phyloP scores from a whole-genome alignment of 2,329 filamentous ascomycete genomes.

The Talaromyces sp. region DNA sequence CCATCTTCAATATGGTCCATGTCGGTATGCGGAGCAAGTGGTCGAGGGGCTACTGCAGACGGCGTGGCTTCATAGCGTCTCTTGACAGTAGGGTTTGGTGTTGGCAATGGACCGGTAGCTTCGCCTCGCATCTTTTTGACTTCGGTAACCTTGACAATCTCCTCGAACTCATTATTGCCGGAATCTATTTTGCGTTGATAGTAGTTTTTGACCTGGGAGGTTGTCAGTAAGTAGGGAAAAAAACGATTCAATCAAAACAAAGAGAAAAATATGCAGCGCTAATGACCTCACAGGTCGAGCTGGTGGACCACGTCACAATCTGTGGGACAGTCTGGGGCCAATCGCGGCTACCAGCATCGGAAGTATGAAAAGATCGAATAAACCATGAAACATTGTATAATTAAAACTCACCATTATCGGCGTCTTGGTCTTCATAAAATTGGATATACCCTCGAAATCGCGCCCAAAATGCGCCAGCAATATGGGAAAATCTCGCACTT shows the following conservation, averaged over 20 bases:
- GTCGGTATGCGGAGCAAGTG: constrained; percentile 43
- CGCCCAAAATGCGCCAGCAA: constrained; percentile 47
- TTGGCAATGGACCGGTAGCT: constrained; percentile 42
- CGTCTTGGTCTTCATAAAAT: constrained; percentile 51
- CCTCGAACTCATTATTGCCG: constrained; percentile 45
- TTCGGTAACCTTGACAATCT: constrained; percentile 42
- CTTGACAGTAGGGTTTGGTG: constrained; percentile 44
- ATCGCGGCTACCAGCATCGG: neutral
- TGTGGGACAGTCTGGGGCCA: constrained; percentile 13
- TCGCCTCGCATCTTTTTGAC: constrained; percentile 44
- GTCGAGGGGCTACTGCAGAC: constrained; percentile 40
- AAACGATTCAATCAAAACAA: neutral
- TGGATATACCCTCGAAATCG: constrained; percentile 48
- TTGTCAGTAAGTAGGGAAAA: constrained; percentile 9
- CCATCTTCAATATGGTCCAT: constrained; percentile 31
- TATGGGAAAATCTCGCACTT: constrained; percentile 46
- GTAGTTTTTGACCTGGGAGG: constrained; percentile 49
- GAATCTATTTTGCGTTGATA: constrained; percentile 44
- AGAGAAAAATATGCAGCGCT: neutral
- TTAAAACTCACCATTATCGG: constrained; percentile 46
- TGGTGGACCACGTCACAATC: constrained; percentile 18
- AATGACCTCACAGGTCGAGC: constrained; percentile 16
- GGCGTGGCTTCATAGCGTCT: constrained; percentile 47
- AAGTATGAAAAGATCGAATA: neutral
- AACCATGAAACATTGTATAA: neutral